Conservation (phyloP, 345 rosid genomes). For the Eucalyptus coolabah region DNA sequence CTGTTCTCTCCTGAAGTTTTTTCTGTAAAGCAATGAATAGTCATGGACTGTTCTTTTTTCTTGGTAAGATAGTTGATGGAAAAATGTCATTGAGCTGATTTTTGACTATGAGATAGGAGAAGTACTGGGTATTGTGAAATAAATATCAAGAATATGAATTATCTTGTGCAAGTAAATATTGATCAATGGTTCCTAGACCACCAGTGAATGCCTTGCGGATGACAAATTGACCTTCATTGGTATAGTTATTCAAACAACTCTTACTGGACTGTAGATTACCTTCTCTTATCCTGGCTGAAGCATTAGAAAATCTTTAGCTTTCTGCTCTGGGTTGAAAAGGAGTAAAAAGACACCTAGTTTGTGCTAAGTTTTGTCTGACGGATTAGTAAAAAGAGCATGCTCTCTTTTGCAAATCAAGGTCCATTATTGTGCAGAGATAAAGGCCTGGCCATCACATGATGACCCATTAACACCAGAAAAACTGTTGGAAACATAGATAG, state of each 20-base stretch:
- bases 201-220: background rate
- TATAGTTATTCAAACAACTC: background rate
- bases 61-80: background rate
- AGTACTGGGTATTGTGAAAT: background rate
- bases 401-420: background rate
- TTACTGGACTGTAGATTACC: background rate
- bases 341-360: background rate
- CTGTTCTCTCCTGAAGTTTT: background rate
- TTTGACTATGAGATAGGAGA: background rate
- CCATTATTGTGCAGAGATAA: background rate
- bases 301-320: background rate
- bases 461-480: background rate
- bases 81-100: background rate
- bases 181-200: background rate
- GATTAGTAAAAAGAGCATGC: background rate
- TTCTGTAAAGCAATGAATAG: background rate
- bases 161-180: background rate
- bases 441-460: background rate
- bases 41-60: background rate
- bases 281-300: background rate
- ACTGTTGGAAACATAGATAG: background rate
- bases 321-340: background rate
- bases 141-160: background rate
- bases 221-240: background rate
- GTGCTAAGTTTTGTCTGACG: background rate